These are phyloP conservation scores for Yamadazyma akitaensis DNA, from an alignment of 805 yeast species.

Conservation along the genomic window DNA sequence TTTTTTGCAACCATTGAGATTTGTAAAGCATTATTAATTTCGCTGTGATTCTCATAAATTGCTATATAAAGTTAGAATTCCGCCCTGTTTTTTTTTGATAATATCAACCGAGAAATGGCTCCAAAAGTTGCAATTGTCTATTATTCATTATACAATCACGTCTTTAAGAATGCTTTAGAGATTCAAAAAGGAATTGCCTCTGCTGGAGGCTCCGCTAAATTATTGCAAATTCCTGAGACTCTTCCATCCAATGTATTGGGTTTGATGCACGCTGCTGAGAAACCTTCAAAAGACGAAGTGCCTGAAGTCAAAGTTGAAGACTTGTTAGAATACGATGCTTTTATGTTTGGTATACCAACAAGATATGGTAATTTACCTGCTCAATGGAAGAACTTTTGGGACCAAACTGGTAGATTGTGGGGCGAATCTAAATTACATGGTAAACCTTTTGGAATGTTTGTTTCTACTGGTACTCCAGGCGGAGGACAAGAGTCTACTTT, in stretches of 20 bases:
- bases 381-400: slow-evolving; percentile 76
- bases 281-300: slow-evolving; percentile 43
- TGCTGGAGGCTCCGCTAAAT: slow-evolving; percentile 66
- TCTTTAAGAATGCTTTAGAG: slow-evolving; percentile 62
- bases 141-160: slow-evolving; percentile 80
- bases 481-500: slow-evolving; percentile 81
- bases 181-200: slow-evolving; percentile 64
- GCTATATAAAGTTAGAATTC: slow-evolving; percentile 16
- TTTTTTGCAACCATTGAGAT: no score
- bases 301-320: slow-evolving; percentile 64
- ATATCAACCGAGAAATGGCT: slow-evolving; percentile 42
- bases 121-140: slow-evolving; percentile 38
- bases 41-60: neutral
- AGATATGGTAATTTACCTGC: slow-evolving; percentile 81
- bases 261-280: slow-evolving; percentile 58
- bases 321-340: slow-evolving; percentile 68
- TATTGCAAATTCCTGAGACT: slow-evolving; percentile 77
- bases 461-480: slow-evolving; percentile 70
- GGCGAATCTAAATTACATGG: slow-evolving; percentile 68
- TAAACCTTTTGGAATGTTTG: slow-evolving; percentile 71
- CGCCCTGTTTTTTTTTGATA: neutral
- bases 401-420: slow-evolving; percentile 78
- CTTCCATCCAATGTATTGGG: slow-evolving; percentile 55
- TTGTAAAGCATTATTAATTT: neutral
- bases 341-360: slow-evolving; percentile 82